Percentiles rank a stretch among this genome's conserved stretches.
Conservation (phyloP, 169 alveolate genomes). For the Plasmodium gallinaceum region DNA sequence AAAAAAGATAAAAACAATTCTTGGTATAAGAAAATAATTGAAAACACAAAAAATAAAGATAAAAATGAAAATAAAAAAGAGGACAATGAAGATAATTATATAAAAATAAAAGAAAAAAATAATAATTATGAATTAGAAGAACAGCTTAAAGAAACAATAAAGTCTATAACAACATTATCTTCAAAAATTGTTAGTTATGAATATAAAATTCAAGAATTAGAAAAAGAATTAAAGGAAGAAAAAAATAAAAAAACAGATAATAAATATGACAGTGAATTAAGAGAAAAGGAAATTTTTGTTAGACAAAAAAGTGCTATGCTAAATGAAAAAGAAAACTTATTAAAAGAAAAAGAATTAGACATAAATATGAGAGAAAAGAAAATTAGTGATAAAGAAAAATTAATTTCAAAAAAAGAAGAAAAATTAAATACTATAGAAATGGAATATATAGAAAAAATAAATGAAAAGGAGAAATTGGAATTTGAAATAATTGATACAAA, state of each 20-base stretch:
- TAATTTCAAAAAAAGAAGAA: conserved; percentile 48
- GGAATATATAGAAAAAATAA: conserved; percentile 45
- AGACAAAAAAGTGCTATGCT: conserved; percentile 23
- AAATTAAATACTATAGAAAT: conserved; percentile 37
- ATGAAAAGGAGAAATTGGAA: conserved; percentile 53
- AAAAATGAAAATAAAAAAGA: conserved; percentile 8
- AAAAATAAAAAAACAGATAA: conserved; percentile 43
- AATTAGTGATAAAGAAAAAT: conserved; percentile 42
- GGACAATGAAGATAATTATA: neutral
- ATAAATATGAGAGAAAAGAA: conserved; percentile 57
- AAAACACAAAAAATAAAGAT: conserved; percentile 23
- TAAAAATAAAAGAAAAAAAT: neutral
- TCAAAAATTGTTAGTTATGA: conserved; percentile 30
- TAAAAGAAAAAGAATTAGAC: conserved; percentile 39
- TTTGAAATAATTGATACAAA: conserved; percentile 46
- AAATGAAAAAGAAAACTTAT: conserved; percentile 37
- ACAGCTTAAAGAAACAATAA: conserved; percentile 55
- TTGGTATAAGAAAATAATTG: conserved; percentile 55
- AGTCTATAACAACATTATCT: conserved; percentile 44
- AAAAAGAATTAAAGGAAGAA: conserved; percentile 49
- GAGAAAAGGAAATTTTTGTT: conserved; percentile 42
- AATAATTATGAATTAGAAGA: conserved; percentile 22
- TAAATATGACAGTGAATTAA: conserved; percentile 34
- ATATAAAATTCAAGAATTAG: conserved; percentile 40
- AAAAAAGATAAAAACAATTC: conserved; percentile 39